Evolutionary conservation across 2,329 filamentous ascomycete genomes (phyloP), one percentile per base, ranked within the genome.

Genomic region (Cytospora mali): DNA sequence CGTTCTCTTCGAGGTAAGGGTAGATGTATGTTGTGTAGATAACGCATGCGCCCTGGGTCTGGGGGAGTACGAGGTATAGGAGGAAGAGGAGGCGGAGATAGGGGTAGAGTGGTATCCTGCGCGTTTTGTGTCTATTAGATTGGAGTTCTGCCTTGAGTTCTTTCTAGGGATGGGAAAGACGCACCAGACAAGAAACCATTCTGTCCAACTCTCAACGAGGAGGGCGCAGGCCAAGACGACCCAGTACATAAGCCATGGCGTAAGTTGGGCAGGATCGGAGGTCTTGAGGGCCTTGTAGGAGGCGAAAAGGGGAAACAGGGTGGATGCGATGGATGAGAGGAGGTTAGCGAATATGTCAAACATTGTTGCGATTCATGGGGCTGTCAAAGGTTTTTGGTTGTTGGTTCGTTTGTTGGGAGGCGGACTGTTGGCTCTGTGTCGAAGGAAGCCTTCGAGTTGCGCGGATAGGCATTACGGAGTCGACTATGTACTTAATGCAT

Each of bases 241-340:
- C 90, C 94, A 99, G 84, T 98, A 99, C 90, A 98, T 98, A 68
- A 98, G 86, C 95, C 95, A 99, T 88, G 94, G 94, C 67, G 92
- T 92, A 64, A 97, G 84, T 73, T 96, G 88, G 42, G 92, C 89
- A 2, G 93, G 93, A 75, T 97, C 92, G 58, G 90, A 90, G 18
- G 92, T 93, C 79, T 95, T 94, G 73, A 99, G 89, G 55, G 95
- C 94, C 82, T 98, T 98, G 84, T 97, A 98, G 67, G 94, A 97
- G 69, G 94, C 93, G 79, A 97, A 98, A 67, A 97, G 87, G 57
- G 95, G 95, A 75, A 98, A 96, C 73, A 97, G 87, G 73, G 96
- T 93, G 62, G 93, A 96, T 64, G 91, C 88, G 74, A 94, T 77
- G 67, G 92, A 94, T 74, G 57, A 60, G 49, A 60, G 57, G n/a